phyloP scores from a whole-genome alignment of 2,329 filamentous ascomycete genomes.

The Curvularia spicifera region DNA sequence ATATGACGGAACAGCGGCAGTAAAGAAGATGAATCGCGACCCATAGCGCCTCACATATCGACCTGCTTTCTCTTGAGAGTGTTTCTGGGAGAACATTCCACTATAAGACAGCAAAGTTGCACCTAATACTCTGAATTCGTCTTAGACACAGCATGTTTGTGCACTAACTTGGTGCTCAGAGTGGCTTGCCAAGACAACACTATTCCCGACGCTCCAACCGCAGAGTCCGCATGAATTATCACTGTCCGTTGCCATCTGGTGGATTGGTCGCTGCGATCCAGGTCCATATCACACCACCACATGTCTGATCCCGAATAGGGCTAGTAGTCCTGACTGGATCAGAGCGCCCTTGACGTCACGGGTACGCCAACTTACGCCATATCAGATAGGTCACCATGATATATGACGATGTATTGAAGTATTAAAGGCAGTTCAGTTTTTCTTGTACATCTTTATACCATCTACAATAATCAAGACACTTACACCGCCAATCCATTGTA shows the following conservation, averaged over 20 bases:
- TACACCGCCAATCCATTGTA: not conserved
- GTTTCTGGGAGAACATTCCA: not conserved
- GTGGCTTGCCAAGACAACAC: not conserved
- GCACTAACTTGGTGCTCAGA: not conserved
- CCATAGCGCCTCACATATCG: not conserved
- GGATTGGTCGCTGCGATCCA: slow-evolving; percentile 3
- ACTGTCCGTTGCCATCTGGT: not conserved
- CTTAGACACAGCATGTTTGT: not conserved
- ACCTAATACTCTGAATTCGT: not conserved
- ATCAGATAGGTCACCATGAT: slow-evolving; percentile 13
- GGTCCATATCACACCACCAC: not conserved
- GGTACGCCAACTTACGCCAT: slow-evolving; percentile 24
- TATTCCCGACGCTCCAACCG: slow-evolving; percentile 8
- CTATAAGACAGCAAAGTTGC: not conserved
- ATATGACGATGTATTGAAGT: slow-evolving; percentile 7
- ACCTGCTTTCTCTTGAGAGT: not conserved
- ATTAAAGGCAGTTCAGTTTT: slow-evolving; percentile 5
- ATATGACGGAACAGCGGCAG: not conserved
- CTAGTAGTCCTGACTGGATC: slow-evolving; percentile 6
- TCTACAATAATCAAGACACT: not conserved
- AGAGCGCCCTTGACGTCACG: slow-evolving; percentile 22
- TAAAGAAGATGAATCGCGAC: not conserved
- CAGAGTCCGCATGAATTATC: slow-evolving; percentile 7
- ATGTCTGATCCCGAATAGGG: not conserved
- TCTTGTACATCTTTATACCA: not conserved